Conservation (phyloP, 768 basidiomycete species). For the Sporobolomyces roseus region DNA sequence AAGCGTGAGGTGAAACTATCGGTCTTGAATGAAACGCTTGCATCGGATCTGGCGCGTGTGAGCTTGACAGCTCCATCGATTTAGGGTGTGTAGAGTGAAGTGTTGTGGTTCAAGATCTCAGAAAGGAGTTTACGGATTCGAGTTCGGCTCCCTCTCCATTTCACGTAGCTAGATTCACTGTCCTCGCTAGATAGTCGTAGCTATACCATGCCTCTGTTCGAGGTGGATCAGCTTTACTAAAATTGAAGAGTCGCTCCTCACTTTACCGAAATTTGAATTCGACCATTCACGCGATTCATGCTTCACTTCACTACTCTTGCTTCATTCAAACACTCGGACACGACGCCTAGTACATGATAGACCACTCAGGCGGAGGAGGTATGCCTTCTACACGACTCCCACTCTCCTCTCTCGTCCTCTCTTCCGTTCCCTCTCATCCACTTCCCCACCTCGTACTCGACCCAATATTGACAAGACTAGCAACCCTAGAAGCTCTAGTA, state of each 20-base stretch:
- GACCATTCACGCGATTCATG: not conserved
- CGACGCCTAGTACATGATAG: too few relatives aligned
- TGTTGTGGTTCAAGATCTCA: too few relatives aligned
- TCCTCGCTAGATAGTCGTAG: too few relatives aligned
- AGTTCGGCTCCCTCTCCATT: too few relatives aligned
- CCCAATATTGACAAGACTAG: slow-evolving; percentile 6
- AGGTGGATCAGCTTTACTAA: too few relatives aligned
- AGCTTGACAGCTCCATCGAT: not conserved
- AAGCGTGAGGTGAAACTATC: not conserved
- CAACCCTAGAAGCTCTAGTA: not conserved
- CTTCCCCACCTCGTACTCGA: slow-evolving; percentile 15
- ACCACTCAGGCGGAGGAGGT: too few relatives aligned
- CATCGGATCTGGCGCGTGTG: not conserved
- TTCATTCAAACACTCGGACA: not conserved
- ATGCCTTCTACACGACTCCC: slow-evolving; percentile 2
- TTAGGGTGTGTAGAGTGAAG: too few relatives aligned
- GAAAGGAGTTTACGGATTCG: too few relatives aligned
- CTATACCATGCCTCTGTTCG: too few relatives aligned
- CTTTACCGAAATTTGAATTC: too few relatives aligned
- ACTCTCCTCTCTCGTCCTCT: not conserved
- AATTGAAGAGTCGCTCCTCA: too few relatives aligned
- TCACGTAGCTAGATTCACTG: too few relatives aligned
- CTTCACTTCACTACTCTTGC: not conserved
- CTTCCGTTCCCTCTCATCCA: slow-evolving; percentile 2
- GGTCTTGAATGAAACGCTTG: slow-evolving; percentile 25